phyloP scores from a whole-genome alignment of 345 rosid species.

The Gossypium anomalum region DNA sequence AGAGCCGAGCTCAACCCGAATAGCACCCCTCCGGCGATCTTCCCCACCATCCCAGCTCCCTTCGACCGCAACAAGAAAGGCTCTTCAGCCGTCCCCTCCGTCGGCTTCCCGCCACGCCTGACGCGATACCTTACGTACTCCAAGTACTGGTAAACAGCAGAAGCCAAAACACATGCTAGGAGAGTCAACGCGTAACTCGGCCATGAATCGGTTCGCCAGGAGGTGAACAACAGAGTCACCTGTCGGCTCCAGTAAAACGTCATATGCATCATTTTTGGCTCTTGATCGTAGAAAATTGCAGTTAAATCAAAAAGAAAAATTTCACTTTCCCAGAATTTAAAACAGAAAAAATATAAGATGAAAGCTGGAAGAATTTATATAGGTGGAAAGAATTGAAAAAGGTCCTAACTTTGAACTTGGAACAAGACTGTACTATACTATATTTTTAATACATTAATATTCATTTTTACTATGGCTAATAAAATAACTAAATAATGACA shows the following conservation, averaged over 20 bases:
- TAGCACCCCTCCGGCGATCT: slow-evolving; percentile 33
- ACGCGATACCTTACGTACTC: slow-evolving; percentile 41
- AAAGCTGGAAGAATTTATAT: not conserved
- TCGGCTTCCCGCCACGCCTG: slow-evolving; percentile 13
- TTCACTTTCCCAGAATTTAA: not conserved
- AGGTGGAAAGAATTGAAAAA: not conserved
- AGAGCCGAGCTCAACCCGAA: slow-evolving; percentile 64
- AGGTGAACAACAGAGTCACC: slow-evolving; percentile 65
- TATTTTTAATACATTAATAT: not conserved
- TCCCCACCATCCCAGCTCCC: slow-evolving; percentile 20
- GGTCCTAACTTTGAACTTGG: not conserved
- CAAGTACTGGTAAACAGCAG: slow-evolving; percentile 59
- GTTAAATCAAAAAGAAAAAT: not conserved
- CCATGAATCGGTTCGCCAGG: slow-evolving; percentile 73
- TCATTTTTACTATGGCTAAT: fast-evolving
- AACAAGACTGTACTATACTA: not conserved
- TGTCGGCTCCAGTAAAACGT: slow-evolving; percentile 77
- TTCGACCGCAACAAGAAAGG: slow-evolving; percentile 33
- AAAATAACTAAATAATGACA: too few relatives aligned
- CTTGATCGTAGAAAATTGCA: not conserved
- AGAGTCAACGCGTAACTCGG: slow-evolving; percentile 56
- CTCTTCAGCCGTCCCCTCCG: slow-evolving; percentile 20
- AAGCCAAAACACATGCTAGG: slow-evolving; percentile 54
- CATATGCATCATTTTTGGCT: slow-evolving; percentile 80
- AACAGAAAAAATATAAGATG: not conserved